Percentiles rank a stretch among this genome's conserved stretches.
Evolutionary conservation across 1,284 basidiomycete species (phyloP).

Genomic region (Sporisorium iseilematis-ciliati): DNA sequence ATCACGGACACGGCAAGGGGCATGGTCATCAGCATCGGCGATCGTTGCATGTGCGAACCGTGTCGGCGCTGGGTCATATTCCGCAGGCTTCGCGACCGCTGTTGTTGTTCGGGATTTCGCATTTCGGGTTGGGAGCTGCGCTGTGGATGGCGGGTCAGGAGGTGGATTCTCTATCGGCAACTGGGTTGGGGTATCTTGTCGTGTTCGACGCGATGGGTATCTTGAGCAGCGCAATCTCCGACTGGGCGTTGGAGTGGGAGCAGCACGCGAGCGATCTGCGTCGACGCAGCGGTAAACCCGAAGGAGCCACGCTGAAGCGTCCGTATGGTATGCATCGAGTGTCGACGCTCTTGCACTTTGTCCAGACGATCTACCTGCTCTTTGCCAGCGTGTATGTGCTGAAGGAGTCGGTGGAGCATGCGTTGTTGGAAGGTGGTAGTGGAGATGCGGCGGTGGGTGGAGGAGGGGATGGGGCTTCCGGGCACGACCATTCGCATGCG

Average conservation of each 20-base stretch:
- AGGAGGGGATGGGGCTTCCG: slow-evolving; percentile 25
- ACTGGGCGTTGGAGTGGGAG: slow-evolving; percentile 47
- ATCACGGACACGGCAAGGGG: slow-evolving; percentile 31
- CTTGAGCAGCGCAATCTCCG: slow-evolving; percentile 44
- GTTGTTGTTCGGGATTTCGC: slow-evolving; percentile 70
- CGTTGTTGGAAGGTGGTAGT: slow-evolving; percentile 58
- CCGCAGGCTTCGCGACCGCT: slow-evolving; percentile 70
- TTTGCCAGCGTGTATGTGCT: slow-evolving; percentile 92
- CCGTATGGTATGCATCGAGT: slow-evolving; percentile 77
- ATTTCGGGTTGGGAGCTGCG: slow-evolving; percentile 73
- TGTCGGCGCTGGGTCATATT: slow-evolving; percentile 60
- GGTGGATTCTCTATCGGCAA: slow-evolving; percentile 85
- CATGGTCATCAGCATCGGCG: slow-evolving; percentile 17
- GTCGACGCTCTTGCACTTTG: slow-evolving; percentile 83
- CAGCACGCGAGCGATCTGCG: slow-evolving; percentile 42
- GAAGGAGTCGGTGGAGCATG: slow-evolving; percentile 81
- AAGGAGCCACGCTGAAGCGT: slow-evolving; percentile 26
- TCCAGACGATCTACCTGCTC: slow-evolving; percentile 87
- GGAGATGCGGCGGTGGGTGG: background rate
- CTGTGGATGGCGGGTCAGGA: slow-evolving; percentile 94
- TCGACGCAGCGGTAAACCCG: slow-evolving; percentile 24
- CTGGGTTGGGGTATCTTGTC: slow-evolving; percentile 93
- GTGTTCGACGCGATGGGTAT: slow-evolving; percentile 83
- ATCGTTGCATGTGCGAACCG: slow-evolving; percentile 34
- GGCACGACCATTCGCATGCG: slow-evolving; percentile 48